Evolutionary conservation across 805 yeast genomes (phyloP).

Genomic region (Kuraishia borneana): DNA sequence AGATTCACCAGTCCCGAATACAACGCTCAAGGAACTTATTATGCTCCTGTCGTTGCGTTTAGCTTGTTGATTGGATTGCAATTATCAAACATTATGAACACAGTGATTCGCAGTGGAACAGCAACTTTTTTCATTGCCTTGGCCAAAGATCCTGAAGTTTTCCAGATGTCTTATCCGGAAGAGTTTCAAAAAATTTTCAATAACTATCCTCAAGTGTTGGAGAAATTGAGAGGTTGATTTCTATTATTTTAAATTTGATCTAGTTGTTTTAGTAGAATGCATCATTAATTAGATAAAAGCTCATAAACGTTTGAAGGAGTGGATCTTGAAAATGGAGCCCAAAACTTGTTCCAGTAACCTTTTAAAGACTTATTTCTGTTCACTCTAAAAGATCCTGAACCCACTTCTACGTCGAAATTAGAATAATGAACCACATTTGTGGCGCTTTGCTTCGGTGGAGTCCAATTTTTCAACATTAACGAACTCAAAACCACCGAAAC

Average conservation of each 20-base stretch:
- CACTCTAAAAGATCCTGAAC: not conserved
- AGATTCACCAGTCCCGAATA: constrained; percentile 58
- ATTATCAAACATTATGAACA: constrained; percentile 55
- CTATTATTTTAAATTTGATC: too few relatives aligned
- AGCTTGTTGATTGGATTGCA: constrained; percentile 64
- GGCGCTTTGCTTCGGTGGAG: constrained; percentile 13
- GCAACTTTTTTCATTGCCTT: constrained; percentile 73
- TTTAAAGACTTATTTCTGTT: not conserved
- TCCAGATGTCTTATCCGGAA: constrained; percentile 59
- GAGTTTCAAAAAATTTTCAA: constrained; percentile 3
- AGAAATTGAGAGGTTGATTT: too few relatives aligned
- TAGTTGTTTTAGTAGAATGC: too few relatives aligned
- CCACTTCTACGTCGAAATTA: not conserved
- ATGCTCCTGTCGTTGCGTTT: constrained; percentile 69
- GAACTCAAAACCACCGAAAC: constrained; percentile 82
- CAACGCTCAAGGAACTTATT: constrained; percentile 46
- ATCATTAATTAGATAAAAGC: too few relatives aligned
- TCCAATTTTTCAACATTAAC: constrained; percentile 60
- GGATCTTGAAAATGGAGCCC: too few relatives aligned
- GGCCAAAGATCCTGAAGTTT: constrained; percentile 73
- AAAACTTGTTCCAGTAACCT: too few relatives aligned
- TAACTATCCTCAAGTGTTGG: constrained; percentile 3
- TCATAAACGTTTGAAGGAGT: too few relatives aligned
- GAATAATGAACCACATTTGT: not conserved
- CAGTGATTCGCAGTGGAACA: constrained; percentile 64